Evolutionary conservation across 208 protist genomes (phyloP).

Genomic region (Entamoeba histolytica): DNA sequence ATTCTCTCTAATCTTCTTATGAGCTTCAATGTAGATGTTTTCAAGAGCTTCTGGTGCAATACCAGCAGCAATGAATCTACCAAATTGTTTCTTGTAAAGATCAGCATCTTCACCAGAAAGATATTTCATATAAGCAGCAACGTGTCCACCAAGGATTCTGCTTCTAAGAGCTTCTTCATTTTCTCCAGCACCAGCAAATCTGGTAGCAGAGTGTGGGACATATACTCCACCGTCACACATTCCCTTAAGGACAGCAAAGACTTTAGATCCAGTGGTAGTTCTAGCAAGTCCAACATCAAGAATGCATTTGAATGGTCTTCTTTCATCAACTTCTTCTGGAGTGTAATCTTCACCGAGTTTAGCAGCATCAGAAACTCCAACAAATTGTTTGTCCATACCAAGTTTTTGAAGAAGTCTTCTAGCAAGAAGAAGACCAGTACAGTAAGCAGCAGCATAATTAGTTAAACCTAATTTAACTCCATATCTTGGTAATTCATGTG

Average conservation of each 20-base stretch:
- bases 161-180: constrained; percentile 57
- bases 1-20: constrained; percentile 67
- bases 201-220: constrained; percentile 74
- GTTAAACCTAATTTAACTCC: constrained; percentile 78
- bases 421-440: constrained; percentile 79
- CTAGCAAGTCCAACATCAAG: constrained; percentile 81
- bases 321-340: constrained; percentile 47
- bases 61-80: constrained; percentile 63
- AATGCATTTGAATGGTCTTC: constrained; percentile 76
- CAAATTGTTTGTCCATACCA: constrained; percentile 65
- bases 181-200: constrained; percentile 75
- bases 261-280: constrained; percentile 72
- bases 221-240: constrained; percentile 82
- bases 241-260: constrained; percentile 74
- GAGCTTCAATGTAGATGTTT: constrained; percentile 66
- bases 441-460: constrained; percentile 87
- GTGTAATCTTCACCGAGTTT: constrained; percentile 51
- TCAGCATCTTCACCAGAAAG: constrained; percentile 73
- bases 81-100: constrained; percentile 70
- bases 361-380: constrained; percentile 54
- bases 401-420: constrained; percentile 78
- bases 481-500: constrained; percentile 79
- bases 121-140: constrained; percentile 82
- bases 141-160: constrained; percentile 83
- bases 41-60: constrained; percentile 67